Percentiles rank a stretch among this genome's conserved stretches.
phyloP scores from a whole-genome alignment of 2,329 filamentous ascomycete genomes.

The Phoma sp. region DNA sequence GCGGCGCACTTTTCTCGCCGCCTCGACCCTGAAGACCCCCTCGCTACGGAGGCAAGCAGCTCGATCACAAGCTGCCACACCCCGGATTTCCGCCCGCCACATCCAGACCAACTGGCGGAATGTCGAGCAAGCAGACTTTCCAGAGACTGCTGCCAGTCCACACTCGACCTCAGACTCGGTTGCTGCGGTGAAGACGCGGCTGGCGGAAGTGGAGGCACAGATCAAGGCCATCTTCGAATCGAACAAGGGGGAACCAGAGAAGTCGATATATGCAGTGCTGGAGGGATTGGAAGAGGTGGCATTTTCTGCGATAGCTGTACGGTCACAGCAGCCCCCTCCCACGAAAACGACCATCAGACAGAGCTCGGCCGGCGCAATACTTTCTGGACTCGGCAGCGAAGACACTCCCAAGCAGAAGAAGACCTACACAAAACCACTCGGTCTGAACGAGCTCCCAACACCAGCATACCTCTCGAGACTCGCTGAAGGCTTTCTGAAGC shows the following conservation, averaged over 20 bases:
- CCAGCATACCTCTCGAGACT: slow-evolving; percentile 55
- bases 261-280: slow-evolving; percentile 27
- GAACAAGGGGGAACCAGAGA: slow-evolving; percentile 36
- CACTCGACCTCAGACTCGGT: slow-evolving; percentile 29
- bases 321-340: slow-evolving; percentile 32
- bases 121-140: slow-evolving; percentile 19
- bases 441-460: slow-evolving; percentile 35
- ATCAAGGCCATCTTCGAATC: slow-evolving; percentile 37
- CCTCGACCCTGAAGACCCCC: slow-evolving; percentile 34
- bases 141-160: slow-evolving; percentile 16
- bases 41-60: slow-evolving; percentile 33
- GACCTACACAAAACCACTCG: slow-evolving; percentile 18
- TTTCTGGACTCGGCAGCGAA: slow-evolving; percentile 37
- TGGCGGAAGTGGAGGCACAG: slow-evolving; percentile 35
- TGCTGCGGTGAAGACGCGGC: slow-evolving; percentile 26
- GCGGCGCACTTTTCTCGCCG: slow-evolving; percentile 37
- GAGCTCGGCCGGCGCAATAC: slow-evolving; percentile 44
- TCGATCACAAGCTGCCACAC: slow-evolving; percentile 23
- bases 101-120: slow-evolving; percentile 28
- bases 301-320: slow-evolving; percentile 37
- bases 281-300: slow-evolving; percentile 33
- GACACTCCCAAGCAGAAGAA: slow-evolving; percentile 16
- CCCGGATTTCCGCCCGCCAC: slow-evolving; percentile 24
- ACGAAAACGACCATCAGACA: slow-evolving; percentile 32
- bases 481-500: slow-evolving; percentile 73